These are phyloP conservation scores for Lignosus rhinocerotis DNA, from an alignment of 1,284 basidiomycete species.

Conservation along the genomic window DNA sequence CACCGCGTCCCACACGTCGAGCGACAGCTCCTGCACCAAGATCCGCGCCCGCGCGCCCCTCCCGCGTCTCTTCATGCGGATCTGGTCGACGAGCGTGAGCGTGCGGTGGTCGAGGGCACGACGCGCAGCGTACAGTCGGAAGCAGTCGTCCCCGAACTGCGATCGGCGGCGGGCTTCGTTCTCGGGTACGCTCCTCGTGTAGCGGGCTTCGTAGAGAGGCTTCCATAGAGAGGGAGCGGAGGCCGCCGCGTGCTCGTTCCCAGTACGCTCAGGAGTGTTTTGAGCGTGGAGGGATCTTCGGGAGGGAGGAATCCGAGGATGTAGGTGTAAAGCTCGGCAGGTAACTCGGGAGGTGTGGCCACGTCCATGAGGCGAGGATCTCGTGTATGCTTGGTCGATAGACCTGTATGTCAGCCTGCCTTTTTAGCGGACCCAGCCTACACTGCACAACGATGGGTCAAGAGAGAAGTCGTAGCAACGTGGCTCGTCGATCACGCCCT, in stretches of 20 bases:
- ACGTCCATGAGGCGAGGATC: not conserved
- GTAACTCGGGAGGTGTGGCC: slow-evolving; percentile 7
- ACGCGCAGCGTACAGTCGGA: slow-evolving; percentile 44
- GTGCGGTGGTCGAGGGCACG: slow-evolving; percentile 44
- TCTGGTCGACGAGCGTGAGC: slow-evolving; percentile 41
- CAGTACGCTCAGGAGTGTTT: slow-evolving; percentile 31
- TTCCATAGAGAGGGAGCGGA: slow-evolving; percentile 44
- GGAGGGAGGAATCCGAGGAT: slow-evolving; percentile 26
- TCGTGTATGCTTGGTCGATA: not conserved
- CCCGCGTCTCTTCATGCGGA: slow-evolving; percentile 35
- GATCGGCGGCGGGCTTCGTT: slow-evolving; percentile 38
- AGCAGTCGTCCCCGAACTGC: slow-evolving; percentile 42
- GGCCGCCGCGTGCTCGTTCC: slow-evolving; percentile 30
- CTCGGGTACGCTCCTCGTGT: slow-evolving; percentile 39
- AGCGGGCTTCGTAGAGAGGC: slow-evolving; percentile 49
- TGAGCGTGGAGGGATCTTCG: slow-evolving; percentile 21
- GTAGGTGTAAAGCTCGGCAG: slow-evolving; percentile 12
- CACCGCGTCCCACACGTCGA: slow-evolving; percentile 58
- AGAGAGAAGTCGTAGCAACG: not conserved
- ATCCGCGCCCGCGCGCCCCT: slow-evolving; percentile 41
- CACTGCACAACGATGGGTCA: not conserved
- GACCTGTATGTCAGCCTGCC: not conserved
- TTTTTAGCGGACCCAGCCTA: not conserved
- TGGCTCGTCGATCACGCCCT: no score
- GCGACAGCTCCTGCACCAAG: slow-evolving; percentile 37